phyloP scores from a whole-genome alignment of 2,329 filamentous ascomycete genomes.

The Fusarium euwallaceae region DNA sequence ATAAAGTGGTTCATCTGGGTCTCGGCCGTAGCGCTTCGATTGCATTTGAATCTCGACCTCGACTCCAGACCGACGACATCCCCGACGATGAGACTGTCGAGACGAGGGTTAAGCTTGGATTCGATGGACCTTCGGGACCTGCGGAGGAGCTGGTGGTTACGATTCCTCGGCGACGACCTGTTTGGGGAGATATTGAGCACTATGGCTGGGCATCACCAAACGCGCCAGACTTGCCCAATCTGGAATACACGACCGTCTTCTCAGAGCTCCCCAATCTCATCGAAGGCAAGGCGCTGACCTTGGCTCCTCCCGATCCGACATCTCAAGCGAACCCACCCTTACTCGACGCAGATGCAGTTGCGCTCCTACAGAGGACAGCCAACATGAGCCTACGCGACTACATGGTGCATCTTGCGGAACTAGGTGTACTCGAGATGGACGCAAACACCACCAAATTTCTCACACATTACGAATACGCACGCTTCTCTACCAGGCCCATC shows the following conservation, averaged over 20 bases:
- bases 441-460: constrained; percentile 74
- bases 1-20: constrained; percentile 79
- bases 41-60: constrained; percentile 72
- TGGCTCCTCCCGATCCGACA: constrained; percentile 72
- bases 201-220: constrained; percentile 89
- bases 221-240: constrained; percentile 78
- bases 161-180: constrained; percentile 64
- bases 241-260: constrained; percentile 88
- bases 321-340: constrained; percentile 56
- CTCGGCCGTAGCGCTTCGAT: constrained; percentile 84
- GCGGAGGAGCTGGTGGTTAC: constrained; percentile 58
- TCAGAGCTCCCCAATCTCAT: constrained; percentile 89
- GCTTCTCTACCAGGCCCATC: constrained; percentile 81
- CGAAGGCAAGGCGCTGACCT: constrained; percentile 91
- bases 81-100: constrained; percentile 33
- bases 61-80: constrained; percentile 40
- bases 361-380: constrained; percentile 76
- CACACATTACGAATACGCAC: constrained; percentile 82
- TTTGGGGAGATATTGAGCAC: constrained; percentile 89
- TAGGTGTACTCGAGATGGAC: constrained; percentile 70
- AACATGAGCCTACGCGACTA: constrained; percentile 86
- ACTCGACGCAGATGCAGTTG: constrained; percentile 77
- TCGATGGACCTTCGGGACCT: constrained; percentile 54
- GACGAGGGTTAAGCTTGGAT: constrained; percentile 36
- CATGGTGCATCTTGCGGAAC: constrained; percentile 74